These are phyloP conservation scores for Quambalaria eucalypti DNA, from an alignment of 1,284 basidiomycete species.

Conservation along the genomic window DNA sequence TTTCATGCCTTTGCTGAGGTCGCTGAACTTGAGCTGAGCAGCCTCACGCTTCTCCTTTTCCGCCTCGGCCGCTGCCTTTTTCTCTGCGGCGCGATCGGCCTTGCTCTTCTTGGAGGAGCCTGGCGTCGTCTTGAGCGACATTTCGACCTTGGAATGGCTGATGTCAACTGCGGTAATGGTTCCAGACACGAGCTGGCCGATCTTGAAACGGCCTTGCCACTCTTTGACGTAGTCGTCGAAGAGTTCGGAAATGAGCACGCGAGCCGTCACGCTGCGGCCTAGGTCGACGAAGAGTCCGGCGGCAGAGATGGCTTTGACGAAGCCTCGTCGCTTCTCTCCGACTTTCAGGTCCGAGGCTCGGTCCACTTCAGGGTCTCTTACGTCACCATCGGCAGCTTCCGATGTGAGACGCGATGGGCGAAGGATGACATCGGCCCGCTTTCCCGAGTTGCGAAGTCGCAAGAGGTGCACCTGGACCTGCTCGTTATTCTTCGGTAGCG, in stretches of 20 bases:
- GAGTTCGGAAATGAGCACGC: constrained; percentile 86
- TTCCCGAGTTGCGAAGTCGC: constrained; percentile 24
- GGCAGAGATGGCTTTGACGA: constrained; percentile 76
- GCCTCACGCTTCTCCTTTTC: constrained; percentile 8
- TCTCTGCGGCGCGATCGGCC: constrained; percentile 21
- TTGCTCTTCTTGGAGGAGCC: constrained; percentile 52
- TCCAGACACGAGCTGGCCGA: constrained; percentile 77
- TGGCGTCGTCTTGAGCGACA: constrained; percentile 61
- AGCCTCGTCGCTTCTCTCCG: constrained; percentile 65
- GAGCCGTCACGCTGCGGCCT: constrained; percentile 71
- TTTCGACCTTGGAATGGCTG: constrained; percentile 68
- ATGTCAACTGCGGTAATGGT: constrained; percentile 62
- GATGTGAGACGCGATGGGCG: constrained; percentile 60
- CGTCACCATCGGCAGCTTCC: constrained; percentile 48
- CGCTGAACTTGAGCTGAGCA: constrained; percentile 4
- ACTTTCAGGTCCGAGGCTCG: constrained; percentile 60
- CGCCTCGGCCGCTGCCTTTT: constrained; percentile 7
- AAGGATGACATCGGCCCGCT: constrained; percentile 67
- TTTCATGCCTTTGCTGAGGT: constrained; percentile 46
- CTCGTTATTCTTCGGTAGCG: constrained; percentile 61
- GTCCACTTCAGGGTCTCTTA: constrained; percentile 61
- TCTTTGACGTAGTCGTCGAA: constrained; percentile 72
- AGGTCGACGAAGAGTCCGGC: constrained; percentile 85
- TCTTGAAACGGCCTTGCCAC: constrained; percentile 74
- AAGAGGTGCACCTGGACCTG: constrained; percentile 64